Evolutionary conservation across 345 rosid species (phyloP).

Genomic region (Microcos paniculata): DNA sequence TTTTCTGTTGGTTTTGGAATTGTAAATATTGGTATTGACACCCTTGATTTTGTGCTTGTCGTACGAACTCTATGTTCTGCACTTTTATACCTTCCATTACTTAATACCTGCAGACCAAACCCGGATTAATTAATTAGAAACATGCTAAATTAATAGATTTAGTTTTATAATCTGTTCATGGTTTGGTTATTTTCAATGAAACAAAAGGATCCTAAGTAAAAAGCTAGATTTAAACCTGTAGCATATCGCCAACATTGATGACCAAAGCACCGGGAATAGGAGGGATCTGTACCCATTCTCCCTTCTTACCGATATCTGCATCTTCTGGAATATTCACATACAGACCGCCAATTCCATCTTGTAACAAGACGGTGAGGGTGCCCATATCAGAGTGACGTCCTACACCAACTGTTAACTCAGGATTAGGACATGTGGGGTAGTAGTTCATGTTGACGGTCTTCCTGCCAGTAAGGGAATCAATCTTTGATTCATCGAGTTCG

Average conservation of each 20-base stretch:
- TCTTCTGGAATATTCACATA: constrained; percentile 44
- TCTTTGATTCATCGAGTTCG: constrained; percentile 30
- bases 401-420: constrained; percentile 52
- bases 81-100: constrained; percentile 61
- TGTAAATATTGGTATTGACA: too few species aligned
- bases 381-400: constrained; percentile 68
- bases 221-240: constrained; percentile 21
- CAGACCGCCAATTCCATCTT: constrained; percentile 61
- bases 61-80: constrained; percentile 59
- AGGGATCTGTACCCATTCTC: constrained; percentile 42
- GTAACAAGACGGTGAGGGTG: constrained; percentile 44
- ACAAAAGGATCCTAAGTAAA: too few species aligned
- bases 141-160: too few species aligned
- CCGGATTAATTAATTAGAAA: not conserved
- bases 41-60: constrained; percentile 32
- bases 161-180: too few species aligned
- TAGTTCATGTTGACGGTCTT: constrained; percentile 61
- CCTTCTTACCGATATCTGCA: not conserved
- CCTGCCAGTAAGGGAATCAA: constrained; percentile 36
- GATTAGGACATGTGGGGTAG: constrained; percentile 56
- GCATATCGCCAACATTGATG: constrained; percentile 41
- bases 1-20: constrained; percentile 26
- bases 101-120: constrained; percentile 36
- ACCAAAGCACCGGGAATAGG: constrained; percentile 35
- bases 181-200: not conserved